Evolutionary conservation across 306 rosid genomes (phyloP), one percentile per base, ranked within the genome.

Genomic region (Vicia villosa): DNA sequence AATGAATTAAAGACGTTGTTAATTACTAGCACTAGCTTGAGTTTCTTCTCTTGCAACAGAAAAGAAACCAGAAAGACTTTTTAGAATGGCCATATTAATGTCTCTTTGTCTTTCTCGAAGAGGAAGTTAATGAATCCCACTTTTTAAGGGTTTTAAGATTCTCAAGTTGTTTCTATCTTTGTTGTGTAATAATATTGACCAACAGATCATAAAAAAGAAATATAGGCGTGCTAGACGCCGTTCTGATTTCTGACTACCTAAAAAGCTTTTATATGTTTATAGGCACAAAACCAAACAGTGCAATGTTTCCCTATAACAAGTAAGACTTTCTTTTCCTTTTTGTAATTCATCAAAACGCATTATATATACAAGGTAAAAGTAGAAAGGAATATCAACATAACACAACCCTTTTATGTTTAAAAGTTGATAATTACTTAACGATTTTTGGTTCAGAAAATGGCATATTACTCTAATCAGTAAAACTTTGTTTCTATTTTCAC

Each of bases 201-300:
- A 7, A 15, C 4, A 13, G 57, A 10, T 4, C n/a, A 52, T 21
- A 21, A 52, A 70, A 72, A 26, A 76, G 17, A 67, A 67, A 57
- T 8, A 24, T 41, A 46, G 58, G 79, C 75, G 56, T 61, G 75
- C 70, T 52, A 43, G 58, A 56, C 49, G 54, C 69, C 70, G 6
- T 46, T 55, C 77, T 32, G 58, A 63, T 50, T 65, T 65, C 57
- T 72, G 76, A 74, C 81, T 3, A 22, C 77, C 77, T 71, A 59
- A 42, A 41, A 37, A 43, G 22, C 56, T 46, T 28, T 30, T 15
- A 15, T 12, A 24, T 30, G 28, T 26, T n/a, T 59, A 28, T 67
- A 68, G 71, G 46, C 6, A 5, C 24, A 36, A 64, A 66, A 22
- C 57, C 36, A 4, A 43, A 63, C 54, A 50, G 37, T 76, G 66